These are phyloP conservation scores for Vigna trinervia DNA, from an alignment of 306 rosid genomes.

Conservation along the genomic window DNA sequence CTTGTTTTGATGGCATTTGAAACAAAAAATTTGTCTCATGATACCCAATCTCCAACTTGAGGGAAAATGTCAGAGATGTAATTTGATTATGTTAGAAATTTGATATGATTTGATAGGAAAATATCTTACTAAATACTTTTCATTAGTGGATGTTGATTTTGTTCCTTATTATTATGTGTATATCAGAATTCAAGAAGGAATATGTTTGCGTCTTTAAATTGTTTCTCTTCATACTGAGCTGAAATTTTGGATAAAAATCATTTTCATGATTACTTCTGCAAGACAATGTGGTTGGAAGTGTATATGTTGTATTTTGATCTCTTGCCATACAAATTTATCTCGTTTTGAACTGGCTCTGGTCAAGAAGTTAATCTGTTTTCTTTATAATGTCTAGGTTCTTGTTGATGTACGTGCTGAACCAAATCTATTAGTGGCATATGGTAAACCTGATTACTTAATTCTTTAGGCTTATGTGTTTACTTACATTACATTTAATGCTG, in stretches of 20 bases:
- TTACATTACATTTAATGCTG: neutral
- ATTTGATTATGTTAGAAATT: too few relatives aligned
- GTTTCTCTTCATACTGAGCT: slow-evolving; percentile 5
- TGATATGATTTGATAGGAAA: too few relatives aligned
- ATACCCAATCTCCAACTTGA: too few relatives aligned
- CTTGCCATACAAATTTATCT: slow-evolving; percentile 7
- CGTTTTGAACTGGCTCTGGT: slow-evolving; percentile 4
- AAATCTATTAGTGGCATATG: slow-evolving; percentile 85
- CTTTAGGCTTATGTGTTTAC: slow-evolving; percentile 25
- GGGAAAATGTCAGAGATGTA: too few relatives aligned
- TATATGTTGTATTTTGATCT: slow-evolving; percentile 30
- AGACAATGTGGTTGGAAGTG: slow-evolving; percentile 20
- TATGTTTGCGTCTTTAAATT: slow-evolving; percentile 3
- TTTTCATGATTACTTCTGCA: slow-evolving; percentile 12
- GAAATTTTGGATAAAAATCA: slow-evolving; percentile 33
- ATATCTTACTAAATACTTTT: too few relatives aligned
- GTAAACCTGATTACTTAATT: slow-evolving; percentile 53
- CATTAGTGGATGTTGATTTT: too few relatives aligned
- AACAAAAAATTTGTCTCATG: too few relatives aligned
- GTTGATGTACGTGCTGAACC: slow-evolving; percentile 87
- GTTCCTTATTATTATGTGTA: too few relatives aligned
- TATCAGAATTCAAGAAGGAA: too few relatives aligned
- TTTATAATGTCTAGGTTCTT: slow-evolving; percentile 65
- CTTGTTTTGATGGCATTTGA: too few relatives aligned
- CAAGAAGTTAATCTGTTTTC: slow-evolving; percentile 27